Evolutionary conservation across 208 protist genomes (phyloP).

Genomic region (Naegleria fowleri): DNA sequence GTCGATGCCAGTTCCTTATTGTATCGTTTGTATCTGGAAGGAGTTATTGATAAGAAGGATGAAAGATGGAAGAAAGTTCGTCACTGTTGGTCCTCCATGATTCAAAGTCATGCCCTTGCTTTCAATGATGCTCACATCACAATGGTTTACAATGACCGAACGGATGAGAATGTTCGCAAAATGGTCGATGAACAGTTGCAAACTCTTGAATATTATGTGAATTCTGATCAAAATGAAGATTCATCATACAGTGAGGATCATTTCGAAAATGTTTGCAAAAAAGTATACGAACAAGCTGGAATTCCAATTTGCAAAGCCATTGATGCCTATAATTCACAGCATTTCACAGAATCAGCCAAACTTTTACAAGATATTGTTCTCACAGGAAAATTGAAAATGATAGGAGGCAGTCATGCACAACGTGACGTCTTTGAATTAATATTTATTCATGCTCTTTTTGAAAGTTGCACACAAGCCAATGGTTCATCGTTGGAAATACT

Average conservation of each 20-base stretch:
- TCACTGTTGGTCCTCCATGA: background rate
- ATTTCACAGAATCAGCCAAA: background rate
- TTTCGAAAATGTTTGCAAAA: background rate
- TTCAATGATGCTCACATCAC: conserved; percentile 27
- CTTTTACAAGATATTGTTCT: background rate
- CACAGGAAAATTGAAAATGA: background rate
- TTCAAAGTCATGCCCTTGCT: background rate
- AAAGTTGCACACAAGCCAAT: background rate
- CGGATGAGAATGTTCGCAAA: background rate
- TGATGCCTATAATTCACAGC: background rate
- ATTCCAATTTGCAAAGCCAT: background rate
- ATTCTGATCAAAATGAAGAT: background rate
- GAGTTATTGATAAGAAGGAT: background rate
- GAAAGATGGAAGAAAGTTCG: background rate
- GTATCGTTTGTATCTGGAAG: background rate
- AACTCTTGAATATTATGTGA: background rate
- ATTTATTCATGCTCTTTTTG: background rate
- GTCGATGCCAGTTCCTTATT: conserved; percentile 16
- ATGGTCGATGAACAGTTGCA: background rate
- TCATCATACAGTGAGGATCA: too few species aligned
- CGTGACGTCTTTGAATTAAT: conserved; percentile 13
- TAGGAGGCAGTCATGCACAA: conserved; percentile 26
- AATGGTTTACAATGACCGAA: background rate
- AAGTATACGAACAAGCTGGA: background rate
- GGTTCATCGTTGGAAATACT: too few species aligned